Base-by-base conservation (phyloP, 2,329 filamentous ascomycete genomes). In the Paraphoma sp. region DNA sequence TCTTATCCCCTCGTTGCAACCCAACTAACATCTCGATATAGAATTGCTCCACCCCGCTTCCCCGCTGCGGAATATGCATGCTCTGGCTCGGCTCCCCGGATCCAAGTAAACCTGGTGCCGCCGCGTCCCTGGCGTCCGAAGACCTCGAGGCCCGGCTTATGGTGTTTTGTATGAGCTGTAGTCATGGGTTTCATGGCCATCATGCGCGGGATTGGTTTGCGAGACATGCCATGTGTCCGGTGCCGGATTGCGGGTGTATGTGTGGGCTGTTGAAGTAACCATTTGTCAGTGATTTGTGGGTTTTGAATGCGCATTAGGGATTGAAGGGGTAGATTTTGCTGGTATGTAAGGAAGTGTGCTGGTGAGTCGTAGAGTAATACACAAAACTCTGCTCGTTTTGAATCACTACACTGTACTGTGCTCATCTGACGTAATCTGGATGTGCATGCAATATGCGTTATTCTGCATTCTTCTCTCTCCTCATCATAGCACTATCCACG, bases 121-220 rank as follows among this genome's bases (percentile, higher is more conserved):
- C 70, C 10, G 67, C 71, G 65, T 69, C 69, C 46, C 65, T 75
- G 48, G 70, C 70, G 49, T 65, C 75, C 42, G 76, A 78, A 55
- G 83, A 86, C 59, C 54, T 79, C 6, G 82, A 87, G 79, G 80
- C 79, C 14, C 78, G 82, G 51, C 82, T 87, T 64, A 79, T 87
- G 60, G 83, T 83, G 4, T 86, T 88, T 65, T 89, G 87, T 66
- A 84, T 86, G 63, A 82, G 79, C 56, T 89, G 87, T 69, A 84
- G 84, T 62, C 87, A 89, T 76, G 86, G 85, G 0, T 87, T 84
- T 63, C 87, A 89, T 76, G 85, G 84, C 3, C 78, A 86, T 71
- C 86, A 89, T 78, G 86, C 87, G 10, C 76, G 81, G 62, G 81
- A 83, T 58, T 89, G 87, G 87, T 89, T 89, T 71, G 73, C 70